Conservation (phyloP, 768 basidiomycete genomes). For the Dioszegia crocea region DNA sequence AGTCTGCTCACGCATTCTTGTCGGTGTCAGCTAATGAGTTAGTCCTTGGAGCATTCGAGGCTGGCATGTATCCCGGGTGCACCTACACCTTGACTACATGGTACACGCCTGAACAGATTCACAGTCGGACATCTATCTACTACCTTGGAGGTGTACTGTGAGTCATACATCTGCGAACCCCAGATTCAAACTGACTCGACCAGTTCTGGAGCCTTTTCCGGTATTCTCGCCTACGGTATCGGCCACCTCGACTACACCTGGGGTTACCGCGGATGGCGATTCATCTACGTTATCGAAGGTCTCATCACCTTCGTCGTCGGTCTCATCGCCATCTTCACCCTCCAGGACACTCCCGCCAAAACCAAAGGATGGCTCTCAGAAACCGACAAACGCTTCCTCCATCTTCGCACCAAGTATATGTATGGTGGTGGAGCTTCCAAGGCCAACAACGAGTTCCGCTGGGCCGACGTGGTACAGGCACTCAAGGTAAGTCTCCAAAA, state of each 20-base stretch:
- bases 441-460: constrained; percentile 14
- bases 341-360: constrained; percentile 25
- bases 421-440: constrained; percentile 18
- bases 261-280: constrained; percentile 30
- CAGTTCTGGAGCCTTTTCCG: constrained; percentile 26
- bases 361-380: constrained; percentile 23
- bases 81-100: constrained; percentile 29
- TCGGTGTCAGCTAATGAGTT: neutral
- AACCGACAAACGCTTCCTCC: constrained; percentile 26
- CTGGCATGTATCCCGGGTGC: constrained; percentile 29
- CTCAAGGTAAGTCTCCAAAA: constrained; percentile 27
- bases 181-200: neutral
- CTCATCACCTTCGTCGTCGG: constrained; percentile 22
- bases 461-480: constrained; percentile 14
- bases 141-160: constrained; percentile 23
- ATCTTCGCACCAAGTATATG: constrained; percentile 20
- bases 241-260: constrained; percentile 16
- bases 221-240: constrained; percentile 23
- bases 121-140: constrained; percentile 21
- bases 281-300: constrained; percentile 34
- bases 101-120: constrained; percentile 31
- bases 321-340: constrained; percentile 14
- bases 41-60: constrained; percentile 27
- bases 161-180: neutral
- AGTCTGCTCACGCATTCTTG: neutral